A percentile compares a stretch with the other conserved stretches of the same genome.
phyloP scores from a whole-genome alignment of 306 rosid species.

The Gastrolobium villosum region DNA sequence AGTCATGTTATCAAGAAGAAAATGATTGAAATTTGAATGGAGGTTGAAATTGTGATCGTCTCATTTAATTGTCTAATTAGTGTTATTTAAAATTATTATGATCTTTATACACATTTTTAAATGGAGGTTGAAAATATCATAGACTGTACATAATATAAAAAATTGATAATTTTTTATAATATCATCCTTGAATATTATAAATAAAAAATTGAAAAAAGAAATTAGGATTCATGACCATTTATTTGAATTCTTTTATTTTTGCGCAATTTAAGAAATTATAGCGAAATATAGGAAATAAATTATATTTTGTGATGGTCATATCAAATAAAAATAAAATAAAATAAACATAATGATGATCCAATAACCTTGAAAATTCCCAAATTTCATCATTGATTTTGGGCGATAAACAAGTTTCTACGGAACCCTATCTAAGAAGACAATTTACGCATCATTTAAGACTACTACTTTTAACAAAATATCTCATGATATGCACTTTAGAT shows the following conservation, averaged over 20 bases:
- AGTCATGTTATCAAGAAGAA: background rate
- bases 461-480: slow-evolving; percentile 9
- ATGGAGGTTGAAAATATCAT: background rate
- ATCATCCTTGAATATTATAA: too few relatives aligned
- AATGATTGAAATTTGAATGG: too few relatives aligned
- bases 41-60: too few relatives aligned
- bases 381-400: background rate
- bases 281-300: background rate
- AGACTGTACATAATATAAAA: too few relatives aligned
- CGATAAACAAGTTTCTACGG: background rate
- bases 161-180: too few relatives aligned
- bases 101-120: background rate
- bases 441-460: background rate
- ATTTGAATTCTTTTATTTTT: background rate
- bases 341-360: background rate
- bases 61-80: too few relatives aligned
- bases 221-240: background rate
- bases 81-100: background rate
- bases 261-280: background rate
- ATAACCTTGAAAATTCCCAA: slow-evolving; percentile 3
- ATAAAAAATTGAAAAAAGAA: too few relatives aligned
- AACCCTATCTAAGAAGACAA: too few relatives aligned
- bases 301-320: background rate
- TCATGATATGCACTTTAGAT: slow-evolving; percentile 3
- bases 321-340: background rate